Percentiles rank a stretch among this genome's conserved stretches.
Conservation (phyloP, 73 alveolate genomes). For the Halteria grandinella region DNA sequence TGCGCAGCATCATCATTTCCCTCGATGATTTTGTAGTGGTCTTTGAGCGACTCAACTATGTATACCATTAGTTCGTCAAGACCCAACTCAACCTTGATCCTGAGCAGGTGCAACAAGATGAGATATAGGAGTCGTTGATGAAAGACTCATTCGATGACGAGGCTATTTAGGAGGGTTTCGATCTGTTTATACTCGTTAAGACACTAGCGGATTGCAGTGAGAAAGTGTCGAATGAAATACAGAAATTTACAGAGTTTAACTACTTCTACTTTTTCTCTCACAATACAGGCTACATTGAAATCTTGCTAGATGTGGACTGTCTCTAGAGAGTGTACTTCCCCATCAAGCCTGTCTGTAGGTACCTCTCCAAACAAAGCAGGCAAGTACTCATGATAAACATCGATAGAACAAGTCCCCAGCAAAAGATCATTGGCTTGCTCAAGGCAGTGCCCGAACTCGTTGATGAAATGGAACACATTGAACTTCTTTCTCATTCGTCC, state of each 20-base stretch:
- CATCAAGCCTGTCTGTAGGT: slow-evolving; percentile 76
- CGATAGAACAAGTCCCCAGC: slow-evolving; percentile 87
- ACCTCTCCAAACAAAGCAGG: slow-evolving; percentile 71
- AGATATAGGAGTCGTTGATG: not conserved
- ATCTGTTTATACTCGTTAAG: slow-evolving; percentile 51
- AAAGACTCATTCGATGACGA: slow-evolving; percentile 49
- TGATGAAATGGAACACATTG: slow-evolving; percentile 95
- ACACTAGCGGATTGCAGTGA: slow-evolving; percentile 53
- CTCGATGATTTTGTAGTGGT: slow-evolving; percentile 60
- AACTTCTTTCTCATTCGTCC: slow-evolving; percentile 53
- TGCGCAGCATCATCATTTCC: slow-evolving; percentile 42
- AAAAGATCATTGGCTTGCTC: slow-evolving; percentile 82
- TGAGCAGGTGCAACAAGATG: slow-evolving; percentile 22
- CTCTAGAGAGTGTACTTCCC: slow-evolving; percentile 82
- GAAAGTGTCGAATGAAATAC: slow-evolving; percentile 10
- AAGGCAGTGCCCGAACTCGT: slow-evolving; percentile 83
- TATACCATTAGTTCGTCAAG: slow-evolving; percentile 35
- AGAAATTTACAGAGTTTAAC: slow-evolving; percentile 25
- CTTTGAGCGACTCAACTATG: slow-evolving; percentile 41
- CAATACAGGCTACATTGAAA: slow-evolving; percentile 75
- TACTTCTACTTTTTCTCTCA: slow-evolving; percentile 63
- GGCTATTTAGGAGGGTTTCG: slow-evolving; percentile 62
- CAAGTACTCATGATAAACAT: slow-evolving; percentile 79
- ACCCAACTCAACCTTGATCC: slow-evolving; percentile 20
- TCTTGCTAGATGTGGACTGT: slow-evolving; percentile 59